Evolutionary conservation across 228 moss, liverwort and hornwort genomes (phyloP).

Genomic region (Sphagnum magellanicum): DNA sequence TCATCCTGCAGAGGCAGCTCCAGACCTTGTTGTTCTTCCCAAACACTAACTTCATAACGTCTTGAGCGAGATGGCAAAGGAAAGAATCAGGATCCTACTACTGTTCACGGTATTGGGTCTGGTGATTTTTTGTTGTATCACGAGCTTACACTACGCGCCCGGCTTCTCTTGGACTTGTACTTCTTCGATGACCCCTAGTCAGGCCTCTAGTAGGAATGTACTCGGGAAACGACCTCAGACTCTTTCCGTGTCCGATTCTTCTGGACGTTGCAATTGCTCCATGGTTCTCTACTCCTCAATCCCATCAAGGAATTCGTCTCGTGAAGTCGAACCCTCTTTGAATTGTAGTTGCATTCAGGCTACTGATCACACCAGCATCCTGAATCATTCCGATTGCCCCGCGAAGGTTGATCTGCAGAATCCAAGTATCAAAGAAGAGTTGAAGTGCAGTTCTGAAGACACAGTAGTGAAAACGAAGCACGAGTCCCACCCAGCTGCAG

Average conservation of each 20-base stretch:
- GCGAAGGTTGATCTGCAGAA: neutral
- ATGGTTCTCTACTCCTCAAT: conserved; percentile 1
- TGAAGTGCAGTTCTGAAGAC: conserved; percentile 5
- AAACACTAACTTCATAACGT: too few relatives aligned
- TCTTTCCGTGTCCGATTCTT: conserved; percentile 8
- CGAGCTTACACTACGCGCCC: conserved; percentile 20
- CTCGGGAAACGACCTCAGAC: neutral
- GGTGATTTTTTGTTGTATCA: conserved; percentile 5
- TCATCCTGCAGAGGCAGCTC: too few relatives aligned
- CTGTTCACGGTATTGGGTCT: neutral
- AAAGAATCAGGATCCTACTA: neutral
- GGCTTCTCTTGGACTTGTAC: too few relatives aligned
- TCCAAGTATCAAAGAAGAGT: too few relatives aligned
- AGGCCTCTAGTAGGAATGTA: neutral
- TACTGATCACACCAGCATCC: neutral
- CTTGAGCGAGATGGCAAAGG: neutral
- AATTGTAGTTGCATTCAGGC: conserved; percentile 10
- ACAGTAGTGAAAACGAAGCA: conserved; percentile 12
- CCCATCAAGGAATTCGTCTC: neutral
- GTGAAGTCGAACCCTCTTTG: neutral
- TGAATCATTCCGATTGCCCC: conserved; percentile 8
- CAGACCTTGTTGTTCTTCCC: too few relatives aligned
- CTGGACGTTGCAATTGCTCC: conserved; percentile 9
- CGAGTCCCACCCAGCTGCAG: conserved; percentile 2
- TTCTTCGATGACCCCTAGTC: too few relatives aligned